Base-by-base conservation (phyloP, 495 filamentous ascomycete genomes). In the Penicillium robsamsonii region DNA sequence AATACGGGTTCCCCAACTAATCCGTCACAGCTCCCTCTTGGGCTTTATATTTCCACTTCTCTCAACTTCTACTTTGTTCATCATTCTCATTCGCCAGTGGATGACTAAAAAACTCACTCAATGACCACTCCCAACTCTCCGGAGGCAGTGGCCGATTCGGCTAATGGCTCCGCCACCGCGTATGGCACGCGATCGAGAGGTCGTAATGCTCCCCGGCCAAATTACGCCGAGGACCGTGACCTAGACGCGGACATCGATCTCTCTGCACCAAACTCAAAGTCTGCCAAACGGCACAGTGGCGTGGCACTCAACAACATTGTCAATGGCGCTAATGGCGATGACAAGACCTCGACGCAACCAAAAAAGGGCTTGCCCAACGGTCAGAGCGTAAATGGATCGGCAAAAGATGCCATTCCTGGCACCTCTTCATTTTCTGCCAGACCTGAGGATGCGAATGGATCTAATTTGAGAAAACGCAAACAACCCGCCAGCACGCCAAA, bases 161-260 rank as follows among this genome's bases (percentile, higher is more conserved):
- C 75, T 53, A 69, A 68, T 64, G 67, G 69, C 53, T 73, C 75
- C 58, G 73, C 70, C 56, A 76, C 88, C 46, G 89, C 91, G 20
- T 97, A 99, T 70, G 94, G 94, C 57, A 99, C 95, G 60, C 89
- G 94, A 61, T 98, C 94, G 55, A 87, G 94, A 69, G 96, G 95
- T 67, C 85, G 92, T 57, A 88, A 86, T 40, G 90, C 88, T 53
- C 80, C 89, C 60, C 88, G 94, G 58, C 84, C 87, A 46, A 98
- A 98, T 70, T 98, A 98, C 72, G 95, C 94, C 30, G 94, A 98
- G 74, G 95, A 98, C 73, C 88, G 87, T 66, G 94, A 97, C 64
- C 75, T 91, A 60, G 95, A 97, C 58, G 83, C 90, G 73, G 94
- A 98, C 38, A 81, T 88, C 67, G 84, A 83, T 59, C 73, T 66